Evolutionary conservation across 306 rosid species (phyloP).

Genomic region (Malus asiatica): DNA sequence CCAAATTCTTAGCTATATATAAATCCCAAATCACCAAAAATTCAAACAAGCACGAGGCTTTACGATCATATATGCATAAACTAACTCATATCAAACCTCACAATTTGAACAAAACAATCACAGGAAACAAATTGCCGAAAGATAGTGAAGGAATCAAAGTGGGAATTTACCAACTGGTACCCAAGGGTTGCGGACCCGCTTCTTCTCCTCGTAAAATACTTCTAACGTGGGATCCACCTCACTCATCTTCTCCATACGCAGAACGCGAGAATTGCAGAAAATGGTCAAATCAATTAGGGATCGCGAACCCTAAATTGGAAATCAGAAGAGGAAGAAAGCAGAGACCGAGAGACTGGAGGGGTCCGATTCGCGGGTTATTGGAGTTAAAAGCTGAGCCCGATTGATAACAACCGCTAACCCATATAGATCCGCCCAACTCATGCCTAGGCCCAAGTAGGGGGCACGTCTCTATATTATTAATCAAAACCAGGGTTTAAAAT

Average conservation of each 20-base stretch:
- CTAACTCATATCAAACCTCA: background rate
- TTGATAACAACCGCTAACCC: background rate
- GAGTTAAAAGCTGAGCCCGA: background rate
- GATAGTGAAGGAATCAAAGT: background rate
- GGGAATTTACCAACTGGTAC: constrained; percentile 67
- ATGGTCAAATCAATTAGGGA: background rate
- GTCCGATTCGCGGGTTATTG: background rate
- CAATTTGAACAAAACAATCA: background rate
- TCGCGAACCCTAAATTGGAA: constrained; percentile 5
- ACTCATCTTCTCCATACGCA: constrained; percentile 36
- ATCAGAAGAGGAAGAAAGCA: background rate
- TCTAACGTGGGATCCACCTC: constrained; percentile 42
- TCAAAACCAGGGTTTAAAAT: too few relatives aligned
- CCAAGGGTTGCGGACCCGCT: constrained; percentile 70
- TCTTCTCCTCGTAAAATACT: constrained; percentile 54
- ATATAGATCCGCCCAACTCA: background rate
- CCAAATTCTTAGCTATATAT: background rate
- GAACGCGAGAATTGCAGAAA: background rate
- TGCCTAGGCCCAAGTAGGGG: background rate
- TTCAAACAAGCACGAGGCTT: background rate
- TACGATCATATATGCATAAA: background rate
- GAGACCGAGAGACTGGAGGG: background rate
- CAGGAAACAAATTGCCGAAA: background rate
- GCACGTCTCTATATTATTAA: background rate
- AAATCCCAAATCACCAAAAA: background rate